These are phyloP conservation scores for Colletotrichum tanaceti DNA, from an alignment of 2,329 filamentous ascomycete genomes.

Conservation along the genomic window DNA sequence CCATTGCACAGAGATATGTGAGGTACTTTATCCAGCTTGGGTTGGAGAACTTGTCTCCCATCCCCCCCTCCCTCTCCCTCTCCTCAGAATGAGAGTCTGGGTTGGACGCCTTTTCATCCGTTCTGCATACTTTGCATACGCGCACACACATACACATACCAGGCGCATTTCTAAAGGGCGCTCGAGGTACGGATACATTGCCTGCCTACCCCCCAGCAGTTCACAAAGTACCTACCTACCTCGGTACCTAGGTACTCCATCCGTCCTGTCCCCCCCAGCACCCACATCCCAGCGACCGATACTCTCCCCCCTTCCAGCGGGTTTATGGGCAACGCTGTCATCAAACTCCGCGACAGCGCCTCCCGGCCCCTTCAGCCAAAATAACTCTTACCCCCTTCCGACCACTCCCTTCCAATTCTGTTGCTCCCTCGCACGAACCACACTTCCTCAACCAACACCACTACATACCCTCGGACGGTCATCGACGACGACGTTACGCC, in stretches of 20 bases:
- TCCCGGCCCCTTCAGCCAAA: slow-evolving; percentile 40
- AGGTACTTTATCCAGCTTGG: slow-evolving; percentile 31
- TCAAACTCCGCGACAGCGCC: slow-evolving; percentile 41
- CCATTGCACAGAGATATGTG: slow-evolving; percentile 31
- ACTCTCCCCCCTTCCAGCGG: slow-evolving; percentile 31
- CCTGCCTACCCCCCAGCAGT: background rate
- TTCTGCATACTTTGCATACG: background rate
- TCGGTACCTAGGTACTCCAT: background rate
- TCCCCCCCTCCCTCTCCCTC: slow-evolving; percentile 8
- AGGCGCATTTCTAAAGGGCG: slow-evolving; percentile 11
- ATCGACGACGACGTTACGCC: slow-evolving; percentile 36
- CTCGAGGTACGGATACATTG: slow-evolving; percentile 16
- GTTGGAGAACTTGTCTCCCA: slow-evolving; percentile 29
- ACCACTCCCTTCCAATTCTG: slow-evolving; percentile 39
- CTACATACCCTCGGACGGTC: slow-evolving; percentile 36
- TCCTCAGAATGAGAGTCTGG: background rate
- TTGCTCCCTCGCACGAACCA: slow-evolving; percentile 40
- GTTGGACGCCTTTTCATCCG: slow-evolving; percentile 8
- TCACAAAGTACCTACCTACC: background rate
- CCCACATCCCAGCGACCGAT: slow-evolving; percentile 3
- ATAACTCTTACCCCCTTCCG: slow-evolving; percentile 42
- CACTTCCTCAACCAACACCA: slow-evolving; percentile 33
- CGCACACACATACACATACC: background rate
- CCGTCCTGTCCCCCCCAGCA: background rate
- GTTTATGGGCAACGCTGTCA: slow-evolving; percentile 41